These are phyloP conservation scores for Sclerotinia spermophila DNA, from an alignment of 2,329 filamentous ascomycete genomes.

Conservation along the genomic window DNA sequence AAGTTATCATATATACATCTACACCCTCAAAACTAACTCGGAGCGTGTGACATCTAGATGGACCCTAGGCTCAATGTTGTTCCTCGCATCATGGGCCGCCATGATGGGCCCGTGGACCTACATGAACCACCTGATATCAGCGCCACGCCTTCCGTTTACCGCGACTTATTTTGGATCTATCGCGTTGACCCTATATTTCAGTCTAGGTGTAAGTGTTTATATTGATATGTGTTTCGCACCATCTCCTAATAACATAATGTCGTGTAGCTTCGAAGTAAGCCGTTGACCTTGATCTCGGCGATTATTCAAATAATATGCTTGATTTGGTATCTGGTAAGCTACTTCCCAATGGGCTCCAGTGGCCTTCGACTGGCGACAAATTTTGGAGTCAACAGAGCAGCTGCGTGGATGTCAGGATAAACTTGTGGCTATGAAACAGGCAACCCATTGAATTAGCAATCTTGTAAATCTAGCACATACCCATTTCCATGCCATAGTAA, in stretches of 20 bases:
- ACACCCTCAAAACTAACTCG: slow-evolving; percentile 29
- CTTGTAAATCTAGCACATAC: slow-evolving; percentile 2
- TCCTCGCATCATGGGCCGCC: slow-evolving; percentile 87
- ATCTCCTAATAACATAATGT: slow-evolving; percentile 23
- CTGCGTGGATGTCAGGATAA: slow-evolving; percentile 82
- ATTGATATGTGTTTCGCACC: not conserved
- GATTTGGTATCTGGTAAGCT: slow-evolving; percentile 92
- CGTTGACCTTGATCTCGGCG: slow-evolving; percentile 81
- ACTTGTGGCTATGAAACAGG: not conserved
- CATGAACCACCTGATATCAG: slow-evolving; percentile 76
- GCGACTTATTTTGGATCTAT: slow-evolving; percentile 94
- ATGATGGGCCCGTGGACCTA: slow-evolving; percentile 90
- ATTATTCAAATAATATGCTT: slow-evolving; percentile 80
- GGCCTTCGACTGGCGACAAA: slow-evolving; percentile 81
- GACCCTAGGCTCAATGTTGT: slow-evolving; percentile 87
- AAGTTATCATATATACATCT: slow-evolving; percentile 25
- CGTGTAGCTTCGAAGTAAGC: slow-evolving; percentile 72
- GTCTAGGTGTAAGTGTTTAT: slow-evolving; percentile 71
- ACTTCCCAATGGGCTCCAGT: slow-evolving; percentile 94
- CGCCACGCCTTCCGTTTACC: slow-evolving; percentile 84
- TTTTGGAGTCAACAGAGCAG: slow-evolving; percentile 79
- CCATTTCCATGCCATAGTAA: not conserved
- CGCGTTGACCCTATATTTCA: slow-evolving; percentile 83
- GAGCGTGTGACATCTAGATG: slow-evolving; percentile 59
- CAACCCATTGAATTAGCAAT: not conserved